Conservation (phyloP, 345 rosid genomes). For the Aethionema arabicum region DNA sequence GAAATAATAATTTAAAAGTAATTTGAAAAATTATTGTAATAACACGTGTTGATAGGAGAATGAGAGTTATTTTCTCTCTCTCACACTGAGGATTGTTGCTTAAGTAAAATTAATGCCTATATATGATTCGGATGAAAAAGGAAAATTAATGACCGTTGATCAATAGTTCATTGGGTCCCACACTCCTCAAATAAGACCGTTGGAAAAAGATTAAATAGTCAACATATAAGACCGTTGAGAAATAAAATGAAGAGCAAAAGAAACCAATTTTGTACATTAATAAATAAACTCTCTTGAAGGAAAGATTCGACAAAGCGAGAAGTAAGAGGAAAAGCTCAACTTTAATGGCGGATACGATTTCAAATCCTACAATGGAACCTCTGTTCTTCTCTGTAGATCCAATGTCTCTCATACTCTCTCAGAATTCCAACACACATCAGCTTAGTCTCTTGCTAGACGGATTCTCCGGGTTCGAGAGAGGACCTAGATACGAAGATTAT, state of each 20-base stretch:
- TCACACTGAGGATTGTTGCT: no score
- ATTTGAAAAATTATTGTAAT: no score
- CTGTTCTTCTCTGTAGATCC: constrained; percentile 57
- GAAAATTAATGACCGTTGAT: constrained; percentile 29
- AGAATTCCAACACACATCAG: constrained; percentile 44
- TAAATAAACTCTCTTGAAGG: background rate
- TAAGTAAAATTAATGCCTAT: no score
- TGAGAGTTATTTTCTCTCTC: no score
- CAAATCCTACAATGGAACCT: constrained; percentile 41
- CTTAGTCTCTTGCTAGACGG: constrained; percentile 53
- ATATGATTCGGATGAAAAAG: background rate
- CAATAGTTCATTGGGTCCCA: constrained; percentile 14
- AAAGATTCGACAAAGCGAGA: background rate
- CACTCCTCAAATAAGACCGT: constrained; percentile 34
- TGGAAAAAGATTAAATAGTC: constrained; percentile 17
- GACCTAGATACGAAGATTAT: constrained; percentile 81
- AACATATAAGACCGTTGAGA: constrained; percentile 28
- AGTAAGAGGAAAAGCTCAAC: background rate
- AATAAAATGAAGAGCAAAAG: constrained; percentile 3
- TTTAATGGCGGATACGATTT: constrained; percentile 45
- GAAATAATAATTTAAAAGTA: no score
- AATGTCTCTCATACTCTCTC: constrained; percentile 66
- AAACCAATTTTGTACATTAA: constrained; percentile 19
- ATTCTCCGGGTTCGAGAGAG: constrained; percentile 62
- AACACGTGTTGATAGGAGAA: no score